Percentiles rank a stretch among this genome's conserved stretches.
phyloP scores from a whole-genome alignment of 1,139 yeast genomes.

The Debaryomyces udenii region DNA sequence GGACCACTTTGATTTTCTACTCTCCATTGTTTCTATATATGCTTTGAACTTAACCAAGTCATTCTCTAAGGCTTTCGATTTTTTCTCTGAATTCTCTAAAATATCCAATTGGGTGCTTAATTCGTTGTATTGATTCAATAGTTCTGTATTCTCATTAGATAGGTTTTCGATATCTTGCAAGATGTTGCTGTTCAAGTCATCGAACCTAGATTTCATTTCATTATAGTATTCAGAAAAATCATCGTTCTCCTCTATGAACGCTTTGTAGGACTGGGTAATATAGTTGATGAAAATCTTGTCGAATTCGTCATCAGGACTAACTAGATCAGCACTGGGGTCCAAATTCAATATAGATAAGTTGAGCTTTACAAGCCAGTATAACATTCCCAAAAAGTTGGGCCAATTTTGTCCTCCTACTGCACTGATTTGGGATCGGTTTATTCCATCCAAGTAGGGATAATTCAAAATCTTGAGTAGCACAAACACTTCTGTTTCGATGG shows the following conservation, averaged over 20 bases:
- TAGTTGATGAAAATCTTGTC: constrained; percentile 70
- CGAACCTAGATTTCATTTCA: constrained; percentile 60
- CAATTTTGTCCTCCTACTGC: constrained; percentile 94
- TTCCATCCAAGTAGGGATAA: constrained; percentile 81
- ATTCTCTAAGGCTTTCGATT: constrained; percentile 65
- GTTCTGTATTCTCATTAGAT: constrained; percentile 43
- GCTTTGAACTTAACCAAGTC: constrained; percentile 73
- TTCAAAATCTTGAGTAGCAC: constrained; percentile 62
- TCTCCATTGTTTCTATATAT: constrained; percentile 68
- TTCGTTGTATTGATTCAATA: constrained; percentile 33
- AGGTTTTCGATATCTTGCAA: constrained; percentile 42
- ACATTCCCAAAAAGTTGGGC: constrained; percentile 81
- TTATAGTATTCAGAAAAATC: constrained; percentile 57
- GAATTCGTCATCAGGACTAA: constrained; percentile 44
- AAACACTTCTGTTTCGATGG: constrained; percentile 78
- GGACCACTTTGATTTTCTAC: constrained; percentile 67
- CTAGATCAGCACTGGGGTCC: constrained; percentile 28
- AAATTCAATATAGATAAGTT: constrained; percentile 50
- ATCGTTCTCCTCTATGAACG: constrained; percentile 65
- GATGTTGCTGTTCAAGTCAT: constrained; percentile 38
- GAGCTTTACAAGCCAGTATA: constrained; percentile 75
- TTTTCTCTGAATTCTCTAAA: constrained; percentile 52
- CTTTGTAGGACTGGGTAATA: constrained; percentile 66
- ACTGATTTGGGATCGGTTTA: constrained; percentile 80
- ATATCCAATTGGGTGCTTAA: constrained; percentile 30